Conservation (phyloP, 2,329 filamentous ascomycete genomes). For the Apiospora rasikravindrae region DNA sequence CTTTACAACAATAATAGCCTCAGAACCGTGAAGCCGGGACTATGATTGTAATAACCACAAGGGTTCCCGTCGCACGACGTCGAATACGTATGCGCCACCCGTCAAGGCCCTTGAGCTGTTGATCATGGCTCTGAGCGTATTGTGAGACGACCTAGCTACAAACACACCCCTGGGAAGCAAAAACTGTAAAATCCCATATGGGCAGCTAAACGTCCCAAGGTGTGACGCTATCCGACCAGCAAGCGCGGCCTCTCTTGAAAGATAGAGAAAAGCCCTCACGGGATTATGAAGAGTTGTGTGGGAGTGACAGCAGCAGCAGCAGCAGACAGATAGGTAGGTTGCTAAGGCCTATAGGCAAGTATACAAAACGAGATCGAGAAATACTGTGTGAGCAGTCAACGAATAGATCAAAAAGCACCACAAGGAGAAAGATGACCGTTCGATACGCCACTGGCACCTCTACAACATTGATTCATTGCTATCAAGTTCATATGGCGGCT, state of each 20-base stretch:
- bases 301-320: no score
- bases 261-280: neutral
- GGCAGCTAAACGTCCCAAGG: neutral
- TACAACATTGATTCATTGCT: no score
- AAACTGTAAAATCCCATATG: constrained; percentile 7
- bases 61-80: neutral
- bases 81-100: neutral
- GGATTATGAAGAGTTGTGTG: neutral
- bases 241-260: neutral
- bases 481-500: neutral
- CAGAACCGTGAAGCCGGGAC: neutral
- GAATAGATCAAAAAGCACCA: neutral
- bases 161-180: neutral
- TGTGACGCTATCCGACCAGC: neutral
- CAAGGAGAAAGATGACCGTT: neutral
- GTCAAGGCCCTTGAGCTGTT: neutral
- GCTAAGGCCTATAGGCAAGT: no score
- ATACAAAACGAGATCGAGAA: neutral
- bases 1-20: neutral
- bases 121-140: constrained; percentile 1
- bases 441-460: neutral
- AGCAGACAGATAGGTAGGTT: no score
- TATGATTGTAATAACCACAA: neutral
- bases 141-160: neutral
- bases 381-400: neutral